phyloP scores from a whole-genome alignment of 495 filamentous ascomycete species.

The Cercophora sp. region DNA sequence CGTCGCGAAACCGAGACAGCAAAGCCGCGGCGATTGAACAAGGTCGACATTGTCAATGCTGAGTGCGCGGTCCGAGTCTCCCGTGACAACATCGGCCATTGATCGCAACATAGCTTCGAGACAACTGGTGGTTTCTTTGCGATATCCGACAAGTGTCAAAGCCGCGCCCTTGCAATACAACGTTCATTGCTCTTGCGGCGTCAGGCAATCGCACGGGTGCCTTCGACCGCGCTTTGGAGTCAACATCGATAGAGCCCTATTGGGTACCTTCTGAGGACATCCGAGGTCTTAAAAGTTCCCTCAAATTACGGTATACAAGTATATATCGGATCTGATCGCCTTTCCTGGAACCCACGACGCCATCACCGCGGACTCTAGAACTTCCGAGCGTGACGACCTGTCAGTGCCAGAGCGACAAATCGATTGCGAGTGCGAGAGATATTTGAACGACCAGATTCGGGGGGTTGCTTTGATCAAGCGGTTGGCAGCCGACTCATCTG shows the following conservation, averaged over 20 bases:
- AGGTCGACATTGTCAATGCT: background rate
- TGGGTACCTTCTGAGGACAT: background rate
- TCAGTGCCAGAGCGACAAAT: too few species aligned
- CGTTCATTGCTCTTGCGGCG: background rate
- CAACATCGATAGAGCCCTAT: background rate
- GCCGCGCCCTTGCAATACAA: background rate
- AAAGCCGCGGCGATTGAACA: background rate
- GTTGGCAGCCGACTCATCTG: too few species aligned
- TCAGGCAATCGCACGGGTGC: background rate
- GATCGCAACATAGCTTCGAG: background rate
- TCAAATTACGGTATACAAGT: slow-evolving; percentile 17
- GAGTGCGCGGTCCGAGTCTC: slow-evolving; percentile 3
- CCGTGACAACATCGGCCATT: slow-evolving; percentile 5
- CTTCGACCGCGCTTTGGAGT: background rate
- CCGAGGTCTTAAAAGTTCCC: too few species aligned
- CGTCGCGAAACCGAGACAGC: background rate
- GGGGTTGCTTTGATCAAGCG: too few species aligned
- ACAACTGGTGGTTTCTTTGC: background rate
- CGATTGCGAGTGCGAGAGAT: too few species aligned
- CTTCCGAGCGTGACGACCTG: background rate
- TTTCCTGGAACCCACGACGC: background rate
- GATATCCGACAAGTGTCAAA: background rate
- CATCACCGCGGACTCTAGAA: background rate
- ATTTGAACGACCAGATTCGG: too few species aligned
- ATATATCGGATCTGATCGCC: background rate